Percentiles rank a stretch among this genome's conserved stretches.
phyloP scores from a whole-genome alignment of 768 basidiomycete genomes.

The Amanita jacksonii region DNA sequence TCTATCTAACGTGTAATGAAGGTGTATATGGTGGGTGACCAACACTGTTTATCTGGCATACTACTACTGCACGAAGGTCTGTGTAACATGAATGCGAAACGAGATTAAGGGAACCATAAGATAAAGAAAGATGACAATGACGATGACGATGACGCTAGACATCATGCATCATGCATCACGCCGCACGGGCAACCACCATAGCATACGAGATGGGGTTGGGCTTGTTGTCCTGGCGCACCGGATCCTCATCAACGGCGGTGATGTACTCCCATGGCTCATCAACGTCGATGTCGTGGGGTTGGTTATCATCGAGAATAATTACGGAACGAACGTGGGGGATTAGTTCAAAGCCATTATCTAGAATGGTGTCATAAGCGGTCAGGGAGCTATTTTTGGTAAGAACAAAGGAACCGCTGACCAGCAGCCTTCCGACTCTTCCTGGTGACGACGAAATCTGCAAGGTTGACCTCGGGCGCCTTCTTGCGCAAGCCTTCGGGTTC shows the following conservation, averaged over 20 bases:
- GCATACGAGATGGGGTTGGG: constrained; percentile 30
- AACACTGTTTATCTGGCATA: too few species aligned
- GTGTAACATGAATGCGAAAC: not conserved
- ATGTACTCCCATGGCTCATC: constrained; percentile 58
- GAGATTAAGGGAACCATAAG: not conserved
- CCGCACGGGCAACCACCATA: constrained; percentile 18
- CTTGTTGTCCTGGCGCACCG: constrained; percentile 8
- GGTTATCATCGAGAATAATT: constrained; percentile 46
- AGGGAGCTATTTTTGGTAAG: constrained; percentile 1
- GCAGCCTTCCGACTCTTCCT: constrained; percentile 35
- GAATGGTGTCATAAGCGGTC: not conserved
- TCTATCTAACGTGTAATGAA: too few species aligned
- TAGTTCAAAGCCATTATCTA: constrained; percentile 48
- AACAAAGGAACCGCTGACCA: constrained; percentile 13
- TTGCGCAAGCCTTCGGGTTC: constrained; percentile 5
- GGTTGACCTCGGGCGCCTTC: constrained; percentile 21
- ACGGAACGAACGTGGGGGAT: constrained; percentile 44
- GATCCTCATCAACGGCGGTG: constrained; percentile 29
- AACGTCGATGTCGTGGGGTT: constrained; percentile 27
- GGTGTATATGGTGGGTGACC: too few species aligned
- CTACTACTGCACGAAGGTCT: not conserved
- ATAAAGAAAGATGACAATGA: not conserved
- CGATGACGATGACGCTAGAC: not conserved
- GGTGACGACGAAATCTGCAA: constrained; percentile 19
- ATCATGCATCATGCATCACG: not conserved